Conservation (phyloP, 768 basidiomycete genomes). For the Hebeloma cylindrosporum region DNA sequence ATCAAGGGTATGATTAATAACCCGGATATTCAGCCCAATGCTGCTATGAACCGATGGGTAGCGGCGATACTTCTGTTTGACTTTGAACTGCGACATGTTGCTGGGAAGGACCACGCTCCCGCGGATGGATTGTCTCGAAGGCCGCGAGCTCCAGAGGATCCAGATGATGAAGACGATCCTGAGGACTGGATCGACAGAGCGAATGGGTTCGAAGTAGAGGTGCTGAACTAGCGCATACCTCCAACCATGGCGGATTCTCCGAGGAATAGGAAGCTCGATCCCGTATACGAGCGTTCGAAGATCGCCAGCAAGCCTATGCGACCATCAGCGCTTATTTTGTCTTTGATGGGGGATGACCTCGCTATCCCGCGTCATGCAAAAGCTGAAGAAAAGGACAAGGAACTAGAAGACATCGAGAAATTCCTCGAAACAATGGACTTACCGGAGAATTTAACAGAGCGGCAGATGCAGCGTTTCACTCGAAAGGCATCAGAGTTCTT, state of each 20-base stretch:
- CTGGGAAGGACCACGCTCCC: slow-evolving; percentile 6
- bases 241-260: not conserved
- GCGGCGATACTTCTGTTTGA: too few relatives aligned
- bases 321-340: too few relatives aligned
- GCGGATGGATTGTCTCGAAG: slow-evolving; percentile 30
- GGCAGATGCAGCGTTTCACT: too few relatives aligned
- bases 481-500: slow-evolving; percentile 13
- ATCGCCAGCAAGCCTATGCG: too few relatives aligned
- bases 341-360: not conserved
- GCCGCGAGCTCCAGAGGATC: slow-evolving; percentile 15
- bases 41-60: too few relatives aligned
- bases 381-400: not conserved
- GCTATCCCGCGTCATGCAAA: not conserved
- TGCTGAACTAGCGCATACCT: not conserved
- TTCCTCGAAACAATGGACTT: slow-evolving; percentile 5
- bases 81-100: too few relatives aligned
- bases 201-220: slow-evolving; percentile 3
- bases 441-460: too few relatives aligned
- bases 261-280: not conserved
- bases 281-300: not conserved
- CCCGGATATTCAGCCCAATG: too few relatives aligned
- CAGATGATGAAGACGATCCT: slow-evolving; percentile 9
- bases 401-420: not conserved
- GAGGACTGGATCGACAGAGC: slow-evolving; percentile 20
- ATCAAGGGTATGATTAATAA: too few relatives aligned